Evolutionary conservation across 1,139 yeast genomes (phyloP), one percentile per base, ranked within the genome.

Genomic region (Eremothecium coryli): DNA sequence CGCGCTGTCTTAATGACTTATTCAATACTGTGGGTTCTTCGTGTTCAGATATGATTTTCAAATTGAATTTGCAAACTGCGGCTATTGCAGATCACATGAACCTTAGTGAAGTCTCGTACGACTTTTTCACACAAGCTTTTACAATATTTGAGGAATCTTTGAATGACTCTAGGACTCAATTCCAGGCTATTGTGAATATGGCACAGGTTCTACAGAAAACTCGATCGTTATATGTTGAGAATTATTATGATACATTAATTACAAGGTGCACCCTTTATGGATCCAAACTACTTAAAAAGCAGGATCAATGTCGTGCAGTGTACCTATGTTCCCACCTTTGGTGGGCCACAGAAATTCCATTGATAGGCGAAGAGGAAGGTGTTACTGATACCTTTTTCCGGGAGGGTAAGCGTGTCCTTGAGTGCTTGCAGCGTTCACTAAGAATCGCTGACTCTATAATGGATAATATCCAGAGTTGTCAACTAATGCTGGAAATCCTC

Each of bases 281-380:
- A 2, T 82, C 95, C 7, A 84, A 84, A 54, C 66, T 90, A 38
- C 68, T 90, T 52, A 85, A 84, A 55, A 90, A 88, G 55, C 90
- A 90, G 22, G 97, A 88, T 51, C 98, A 88, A 58, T 88, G 97
- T 54, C 73, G 96, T 15, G 78, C 95, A 0, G 93, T 90, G 5
- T 84, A 82, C 52, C 62, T 75, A 36, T 88, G 95, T 35, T 79
- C 95, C 3, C 96, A 90, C 58, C 63, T 90, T 35, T 90, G 96
- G 95, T 86, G 95, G 93, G 82, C 93, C 57, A 70, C 79, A 14
- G 88, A 81, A 45, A 61, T 66, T 26, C 62, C 71, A 13, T 62
- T 65, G 3, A 49, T 64, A 29, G 69, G 71, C 7, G 73, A 69
- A 41, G 70, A 67, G 39, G 73, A 68, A 38, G 35, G 42, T n/a